Base-by-base conservation (phyloP, 208 protist species). In the Crithidia expoeki region DNA sequence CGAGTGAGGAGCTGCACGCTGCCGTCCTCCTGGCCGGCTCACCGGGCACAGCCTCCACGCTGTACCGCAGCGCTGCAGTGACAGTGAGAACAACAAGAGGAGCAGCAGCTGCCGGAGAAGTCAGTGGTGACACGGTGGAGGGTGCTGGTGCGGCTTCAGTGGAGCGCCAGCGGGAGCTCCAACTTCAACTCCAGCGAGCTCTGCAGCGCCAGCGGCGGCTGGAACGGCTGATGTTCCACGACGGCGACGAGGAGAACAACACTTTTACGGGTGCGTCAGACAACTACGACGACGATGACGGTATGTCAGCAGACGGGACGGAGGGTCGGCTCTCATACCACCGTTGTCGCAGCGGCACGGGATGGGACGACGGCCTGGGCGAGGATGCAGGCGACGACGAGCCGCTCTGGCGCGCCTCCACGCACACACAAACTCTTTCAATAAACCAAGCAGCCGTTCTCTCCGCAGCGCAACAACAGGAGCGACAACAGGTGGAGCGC, bases 151-250 rank as follows among this genome's bases (percentile, higher is more conserved):
- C 50, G 9, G 36, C 25, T 0, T 23, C 50, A 10, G 62, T 30
- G 21, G 62, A 68, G 32, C 62, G 27, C 30, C 50, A 57, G 62
- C 47, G 25, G 1, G 62, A 57, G 25, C 33, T 58, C 21, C 62
- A 68, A 33, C 62, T 47, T 1, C 62, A 68, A 21, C 33, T 68
- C 10, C 62, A 68, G 17, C 62, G 62, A 32, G 46, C 62, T 21
- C 49, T 68, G 49, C 34, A 32, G 46, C 62, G 50, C 25, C 49
- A 68, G 25, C 62, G 36, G 1, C 46, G 28, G 33, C 33, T 57
- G n/a, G 49, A 68, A 33, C 62, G 32, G 62, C 62, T 68, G 11
- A 55, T 57, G 49, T 68, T 57, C 12, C 62, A 68, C 62, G 62
- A 57, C 62, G 46, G 33, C 33, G 34, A 68, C 2, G 62, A 55